Evolutionary conservation across 495 filamentous ascomycete species (phyloP).

Genomic region (Xylaria bambusicola): DNA sequence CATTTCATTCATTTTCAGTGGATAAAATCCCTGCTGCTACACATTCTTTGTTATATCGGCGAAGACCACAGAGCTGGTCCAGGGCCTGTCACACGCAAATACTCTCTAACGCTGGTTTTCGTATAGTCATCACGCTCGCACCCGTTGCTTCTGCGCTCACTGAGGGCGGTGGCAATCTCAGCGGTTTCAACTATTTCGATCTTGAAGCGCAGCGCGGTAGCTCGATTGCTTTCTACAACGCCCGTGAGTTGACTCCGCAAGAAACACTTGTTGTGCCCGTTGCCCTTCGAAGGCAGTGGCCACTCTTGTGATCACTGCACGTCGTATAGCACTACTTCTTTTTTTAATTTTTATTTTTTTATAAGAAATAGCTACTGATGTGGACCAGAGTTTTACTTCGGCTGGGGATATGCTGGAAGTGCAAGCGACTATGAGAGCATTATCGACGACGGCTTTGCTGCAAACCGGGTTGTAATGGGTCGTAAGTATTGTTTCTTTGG

Average conservation of each 20-base stretch:
- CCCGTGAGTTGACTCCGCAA: conserved; percentile 11
- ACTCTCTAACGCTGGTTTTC: neutral
- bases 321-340: too few relatives aligned
- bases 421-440: conserved; percentile 65
- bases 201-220: conserved; percentile 66
- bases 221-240: conserved; percentile 79
- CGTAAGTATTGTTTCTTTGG: conserved; percentile 12
- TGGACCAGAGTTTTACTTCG: conserved; percentile 75
- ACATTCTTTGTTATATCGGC: neutral
- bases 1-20: neutral
- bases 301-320: too few relatives aligned
- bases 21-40: neutral
- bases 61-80: neutral
- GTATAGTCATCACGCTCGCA: conserved; percentile 65
- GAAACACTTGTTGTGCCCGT: too few relatives aligned
- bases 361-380: neutral
- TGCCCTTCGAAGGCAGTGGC: too few relatives aligned
- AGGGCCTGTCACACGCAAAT: neutral
- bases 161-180: conserved; percentile 58
- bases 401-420: conserved; percentile 65
- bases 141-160: conserved; percentile 75
- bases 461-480: conserved; percentile 67
- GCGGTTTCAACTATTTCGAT: conserved; percentile 73
- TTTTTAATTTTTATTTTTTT: neutral
- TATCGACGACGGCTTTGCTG: conserved; percentile 63